A percentile compares a stretch with the other conserved stretches of the same genome.
Conservation (phyloP, 352 stramenopile genomes). For the Globisporangium uncinulatum region DNA sequence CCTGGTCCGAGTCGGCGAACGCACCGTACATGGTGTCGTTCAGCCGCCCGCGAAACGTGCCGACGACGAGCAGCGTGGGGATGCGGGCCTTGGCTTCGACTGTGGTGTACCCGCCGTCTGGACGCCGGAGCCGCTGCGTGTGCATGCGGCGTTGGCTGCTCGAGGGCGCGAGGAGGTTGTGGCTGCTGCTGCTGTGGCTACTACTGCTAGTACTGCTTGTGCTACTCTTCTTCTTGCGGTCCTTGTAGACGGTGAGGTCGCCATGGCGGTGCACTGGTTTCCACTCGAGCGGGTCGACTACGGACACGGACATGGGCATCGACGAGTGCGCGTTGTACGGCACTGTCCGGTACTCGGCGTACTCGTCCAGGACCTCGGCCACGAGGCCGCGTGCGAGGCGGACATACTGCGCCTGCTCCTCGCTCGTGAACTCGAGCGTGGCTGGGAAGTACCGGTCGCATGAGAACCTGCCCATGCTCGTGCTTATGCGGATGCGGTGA, state of each 20-base stretch:
- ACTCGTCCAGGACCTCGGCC: slow-evolving; percentile 23
- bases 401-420: slow-evolving; percentile 21
- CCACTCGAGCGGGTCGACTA: slow-evolving; percentile 29
- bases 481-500: not conserved
- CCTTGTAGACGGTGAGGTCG: slow-evolving; percentile 37
- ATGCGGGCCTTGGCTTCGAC: slow-evolving; percentile 10
- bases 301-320: slow-evolving; percentile 10
- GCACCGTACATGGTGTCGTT: slow-evolving; percentile 17
- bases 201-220: slow-evolving; percentile 1
- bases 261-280: slow-evolving; percentile 25
- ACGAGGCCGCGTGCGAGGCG: slow-evolving; percentile 21
- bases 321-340: slow-evolving; percentile 17
- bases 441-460: slow-evolving; percentile 9
- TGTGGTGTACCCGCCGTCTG: not conserved
- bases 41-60: slow-evolving; percentile 6
- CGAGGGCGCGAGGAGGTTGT: no score
- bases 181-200: slow-evolving; percentile 5
- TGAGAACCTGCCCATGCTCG: slow-evolving; percentile 1
- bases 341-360: slow-evolving; percentile 26
- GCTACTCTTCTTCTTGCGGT: slow-evolving; percentile 13
- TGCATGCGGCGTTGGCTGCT: not conserved
- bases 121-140: slow-evolving; percentile 8
- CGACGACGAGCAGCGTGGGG: slow-evolving; percentile 13
- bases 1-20: slow-evolving; percentile 9
- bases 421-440: slow-evolving; percentile 17